Conservation (phyloP, 1,284 basidiomycete genomes). For the Sphagnurus paluster region DNA sequence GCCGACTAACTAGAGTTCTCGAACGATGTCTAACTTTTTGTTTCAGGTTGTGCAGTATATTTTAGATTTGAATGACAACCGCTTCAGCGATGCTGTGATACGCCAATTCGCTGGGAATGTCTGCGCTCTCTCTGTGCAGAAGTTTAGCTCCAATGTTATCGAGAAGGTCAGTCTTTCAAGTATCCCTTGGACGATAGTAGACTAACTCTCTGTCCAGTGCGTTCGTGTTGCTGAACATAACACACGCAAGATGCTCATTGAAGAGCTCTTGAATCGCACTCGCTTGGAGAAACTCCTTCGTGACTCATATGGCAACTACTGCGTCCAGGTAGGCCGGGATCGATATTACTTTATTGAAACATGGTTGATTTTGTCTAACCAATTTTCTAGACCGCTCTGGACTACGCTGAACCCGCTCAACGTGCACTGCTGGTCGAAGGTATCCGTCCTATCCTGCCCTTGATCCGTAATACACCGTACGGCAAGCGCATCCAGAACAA, state of each 20-base stretch:
- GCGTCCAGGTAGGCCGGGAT: slow-evolving; percentile 91
- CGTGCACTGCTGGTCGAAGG: slow-evolving; percentile 87
- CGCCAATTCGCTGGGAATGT: slow-evolving; percentile 98
- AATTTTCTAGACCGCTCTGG: slow-evolving; percentile 90
- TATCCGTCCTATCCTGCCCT: slow-evolving; percentile 93
- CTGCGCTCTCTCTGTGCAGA: slow-evolving; percentile 96
- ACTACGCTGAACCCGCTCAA: slow-evolving; percentile 91
- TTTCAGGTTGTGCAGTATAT: slow-evolving; percentile 92
- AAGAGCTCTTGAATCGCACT: slow-evolving; percentile 93
- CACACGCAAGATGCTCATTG: slow-evolving; percentile 93
- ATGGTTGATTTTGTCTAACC: slow-evolving; percentile 6
- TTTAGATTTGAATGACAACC: slow-evolving; percentile 95
- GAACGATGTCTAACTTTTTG: slow-evolving; percentile 11
- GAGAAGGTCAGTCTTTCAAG: slow-evolving; percentile 67
- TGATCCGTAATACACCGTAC: slow-evolving; percentile 96
- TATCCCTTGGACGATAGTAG: slow-evolving; percentile 14
- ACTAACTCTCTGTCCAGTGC: slow-evolving; percentile 57
- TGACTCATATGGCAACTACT: slow-evolving; percentile 95
- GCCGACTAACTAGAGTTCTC: slow-evolving; percentile 5
- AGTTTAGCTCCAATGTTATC: slow-evolving; percentile 96
- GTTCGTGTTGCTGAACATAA: slow-evolving; percentile 95
- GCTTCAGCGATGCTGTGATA: slow-evolving; percentile 97
- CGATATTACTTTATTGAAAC: too few relatives aligned
- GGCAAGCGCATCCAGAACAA: slow-evolving; percentile 98
- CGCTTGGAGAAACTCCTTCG: slow-evolving; percentile 94